phyloP scores from a whole-genome alignment of 768 basidiomycete genomes.

The Imleria badia region DNA sequence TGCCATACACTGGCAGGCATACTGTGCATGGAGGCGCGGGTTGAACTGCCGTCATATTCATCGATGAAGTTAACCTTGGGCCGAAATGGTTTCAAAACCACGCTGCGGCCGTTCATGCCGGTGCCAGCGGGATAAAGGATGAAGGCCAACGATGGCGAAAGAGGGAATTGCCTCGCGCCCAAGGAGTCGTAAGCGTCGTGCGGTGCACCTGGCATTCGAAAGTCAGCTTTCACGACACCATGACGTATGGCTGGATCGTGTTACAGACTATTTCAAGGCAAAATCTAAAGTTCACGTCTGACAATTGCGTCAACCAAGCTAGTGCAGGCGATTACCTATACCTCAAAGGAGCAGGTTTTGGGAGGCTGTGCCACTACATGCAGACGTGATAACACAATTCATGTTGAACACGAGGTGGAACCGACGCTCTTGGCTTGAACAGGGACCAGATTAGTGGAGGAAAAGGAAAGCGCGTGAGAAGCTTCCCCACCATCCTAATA shows the following conservation, averaged over 20 bases:
- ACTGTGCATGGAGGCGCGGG: constrained; percentile 15
- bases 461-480: constrained; percentile 13
- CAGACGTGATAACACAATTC: constrained; percentile 12
- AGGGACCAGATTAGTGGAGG: constrained; percentile 2
- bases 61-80: constrained; percentile 14
- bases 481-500: constrained; percentile 7
- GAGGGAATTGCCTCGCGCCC: constrained; percentile 19
- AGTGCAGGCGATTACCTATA: constrained; percentile 11
- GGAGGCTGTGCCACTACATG: constrained; percentile 15
- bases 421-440: constrained; percentile 11
- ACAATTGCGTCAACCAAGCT: constrained; percentile 6
- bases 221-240: constrained; percentile 13
- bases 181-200: constrained; percentile 13
- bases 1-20: constrained; percentile 16
- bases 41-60: constrained; percentile 22
- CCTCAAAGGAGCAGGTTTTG: background rate
- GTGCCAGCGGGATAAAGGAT: constrained; percentile 6
- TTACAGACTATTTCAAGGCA: constrained; percentile 19
- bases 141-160: constrained; percentile 15
- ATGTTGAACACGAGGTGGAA: constrained; percentile 26
- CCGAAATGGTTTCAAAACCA: constrained; percentile 11
- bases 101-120: constrained; percentile 18
- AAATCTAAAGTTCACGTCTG: constrained; percentile 23
- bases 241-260: constrained; percentile 29
- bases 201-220: constrained; percentile 7